phyloP scores from a whole-genome alignment of 2,329 filamentous ascomycete genomes.

The Furcasterigmium furcatum region DNA sequence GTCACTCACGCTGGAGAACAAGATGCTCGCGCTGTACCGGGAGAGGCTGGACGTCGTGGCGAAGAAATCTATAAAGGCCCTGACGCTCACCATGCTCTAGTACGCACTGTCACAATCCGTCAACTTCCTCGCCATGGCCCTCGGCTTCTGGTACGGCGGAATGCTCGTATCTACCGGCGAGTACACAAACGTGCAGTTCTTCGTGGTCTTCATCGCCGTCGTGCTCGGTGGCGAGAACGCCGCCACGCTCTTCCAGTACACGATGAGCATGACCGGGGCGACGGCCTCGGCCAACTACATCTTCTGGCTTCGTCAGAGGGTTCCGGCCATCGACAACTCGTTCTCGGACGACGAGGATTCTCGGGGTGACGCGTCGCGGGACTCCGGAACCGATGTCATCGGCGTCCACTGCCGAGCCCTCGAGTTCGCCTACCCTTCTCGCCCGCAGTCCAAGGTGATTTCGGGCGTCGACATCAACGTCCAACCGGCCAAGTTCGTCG shows the following conservation, averaged over 20 bases:
- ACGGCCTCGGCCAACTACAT: constrained; percentile 46
- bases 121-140: constrained; percentile 32
- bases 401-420: constrained; percentile 50
- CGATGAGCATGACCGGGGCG: constrained; percentile 50
- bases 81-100: constrained; percentile 29
- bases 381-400: constrained; percentile 27
- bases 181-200: constrained; percentile 36
- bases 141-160: constrained; percentile 40
- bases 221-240: constrained; percentile 41
- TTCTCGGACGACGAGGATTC: no score
- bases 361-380: no score
- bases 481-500: constrained; percentile 45
- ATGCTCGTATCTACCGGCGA: constrained; percentile 30
- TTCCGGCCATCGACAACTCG: constrained; percentile 39
- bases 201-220: constrained; percentile 50
- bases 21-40: constrained; percentile 23
- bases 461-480: constrained; percentile 40
- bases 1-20: constrained; percentile 36
- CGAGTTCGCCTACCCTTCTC: constrained; percentile 60
- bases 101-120: constrained; percentile 32
- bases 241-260: constrained; percentile 39
- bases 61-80: constrained; percentile 20
- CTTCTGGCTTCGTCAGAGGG: constrained; percentile 40
- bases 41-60: constrained; percentile 24
- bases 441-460: constrained; percentile 34